Evolutionary conservation across 192 early-diverging fungal species (phyloP).

Genomic region (Cladochytrium replicatum): DNA sequence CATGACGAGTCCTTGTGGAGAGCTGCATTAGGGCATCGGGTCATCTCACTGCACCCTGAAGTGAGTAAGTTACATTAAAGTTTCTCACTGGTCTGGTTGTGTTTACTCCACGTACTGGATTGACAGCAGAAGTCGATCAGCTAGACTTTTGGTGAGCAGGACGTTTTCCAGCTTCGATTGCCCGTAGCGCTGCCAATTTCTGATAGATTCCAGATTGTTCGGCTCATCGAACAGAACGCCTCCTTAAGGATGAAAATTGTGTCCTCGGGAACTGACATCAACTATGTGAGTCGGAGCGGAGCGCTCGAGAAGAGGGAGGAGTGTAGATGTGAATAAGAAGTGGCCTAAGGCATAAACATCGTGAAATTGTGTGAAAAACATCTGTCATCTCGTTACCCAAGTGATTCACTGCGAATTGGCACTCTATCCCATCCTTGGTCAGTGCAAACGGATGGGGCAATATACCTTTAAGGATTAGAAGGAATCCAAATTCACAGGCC

Average conservation of each 20-base stretch:
- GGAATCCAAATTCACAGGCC: too few relatives aligned
- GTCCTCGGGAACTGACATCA: constrained; percentile 12
- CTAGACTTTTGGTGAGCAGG: constrained; percentile 23
- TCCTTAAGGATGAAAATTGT: constrained; percentile 6
- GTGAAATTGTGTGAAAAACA: constrained; percentile 18
- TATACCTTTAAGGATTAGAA: constrained; percentile 29
- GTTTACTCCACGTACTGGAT: too few relatives aligned
- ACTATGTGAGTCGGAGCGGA: constrained; percentile 18
- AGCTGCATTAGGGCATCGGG: too few relatives aligned
- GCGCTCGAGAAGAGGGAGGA: constrained; percentile 21
- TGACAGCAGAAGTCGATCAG: too few relatives aligned
- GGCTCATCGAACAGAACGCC: constrained; percentile 17
- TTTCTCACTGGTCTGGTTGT: too few relatives aligned
- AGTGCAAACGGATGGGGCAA: constrained; percentile 47
- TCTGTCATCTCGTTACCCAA: constrained; percentile 43
- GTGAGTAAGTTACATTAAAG: too few relatives aligned
- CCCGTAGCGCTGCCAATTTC: constrained; percentile 17
- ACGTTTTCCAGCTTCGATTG: constrained; percentile 42
- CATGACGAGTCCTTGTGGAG: too few relatives aligned
- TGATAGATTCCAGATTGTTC: constrained; percentile 12
- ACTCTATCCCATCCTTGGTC: constrained; percentile 50
- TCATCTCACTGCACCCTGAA: too few relatives aligned
- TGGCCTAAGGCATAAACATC: constrained; percentile 35
- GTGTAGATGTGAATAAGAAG: constrained; percentile 22
- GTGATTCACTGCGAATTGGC: constrained; percentile 59